phyloP scores from a whole-genome alignment of 257 asterid species.

The Solanum habrochaites region DNA sequence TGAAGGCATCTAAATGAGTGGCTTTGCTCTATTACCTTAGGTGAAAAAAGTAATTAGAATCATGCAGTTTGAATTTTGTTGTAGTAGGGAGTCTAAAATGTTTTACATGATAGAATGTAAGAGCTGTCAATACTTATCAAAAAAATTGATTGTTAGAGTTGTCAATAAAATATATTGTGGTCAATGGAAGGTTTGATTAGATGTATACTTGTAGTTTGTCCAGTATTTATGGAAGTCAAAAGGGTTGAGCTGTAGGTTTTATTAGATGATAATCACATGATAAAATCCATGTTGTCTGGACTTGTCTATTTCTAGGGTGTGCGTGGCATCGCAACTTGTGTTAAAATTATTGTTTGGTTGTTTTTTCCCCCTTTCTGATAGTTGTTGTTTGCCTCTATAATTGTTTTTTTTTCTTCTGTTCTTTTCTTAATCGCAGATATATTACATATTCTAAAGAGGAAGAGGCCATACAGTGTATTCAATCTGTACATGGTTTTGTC shows the following conservation, averaged over 20 bases:
- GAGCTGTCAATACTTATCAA: background rate
- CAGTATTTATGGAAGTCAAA: background rate
- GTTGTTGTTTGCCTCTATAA: background rate
- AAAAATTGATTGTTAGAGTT: background rate
- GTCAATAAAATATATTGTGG: background rate
- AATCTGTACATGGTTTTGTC: constrained; percentile 80
- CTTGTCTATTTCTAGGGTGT: background rate
- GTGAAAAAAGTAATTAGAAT: background rate
- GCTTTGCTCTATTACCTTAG: background rate
- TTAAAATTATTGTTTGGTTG: background rate
- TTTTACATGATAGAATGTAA: background rate
- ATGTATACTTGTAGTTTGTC: background rate
- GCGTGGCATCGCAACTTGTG: background rate
- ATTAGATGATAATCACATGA: background rate
- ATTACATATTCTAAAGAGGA: constrained; percentile 82
- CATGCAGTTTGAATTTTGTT: background rate
- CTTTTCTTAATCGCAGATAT: constrained; percentile 39
- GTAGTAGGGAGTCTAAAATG: background rate
- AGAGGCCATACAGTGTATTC: constrained; percentile 88
- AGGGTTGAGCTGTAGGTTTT: background rate
- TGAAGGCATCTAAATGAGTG: background rate
- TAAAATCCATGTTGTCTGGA: background rate
- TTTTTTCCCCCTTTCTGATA: background rate
- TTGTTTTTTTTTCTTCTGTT: background rate
- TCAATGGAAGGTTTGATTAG: background rate